Conservation (phyloP, 768 basidiomycete species). For the Mycena rosella region DNA sequence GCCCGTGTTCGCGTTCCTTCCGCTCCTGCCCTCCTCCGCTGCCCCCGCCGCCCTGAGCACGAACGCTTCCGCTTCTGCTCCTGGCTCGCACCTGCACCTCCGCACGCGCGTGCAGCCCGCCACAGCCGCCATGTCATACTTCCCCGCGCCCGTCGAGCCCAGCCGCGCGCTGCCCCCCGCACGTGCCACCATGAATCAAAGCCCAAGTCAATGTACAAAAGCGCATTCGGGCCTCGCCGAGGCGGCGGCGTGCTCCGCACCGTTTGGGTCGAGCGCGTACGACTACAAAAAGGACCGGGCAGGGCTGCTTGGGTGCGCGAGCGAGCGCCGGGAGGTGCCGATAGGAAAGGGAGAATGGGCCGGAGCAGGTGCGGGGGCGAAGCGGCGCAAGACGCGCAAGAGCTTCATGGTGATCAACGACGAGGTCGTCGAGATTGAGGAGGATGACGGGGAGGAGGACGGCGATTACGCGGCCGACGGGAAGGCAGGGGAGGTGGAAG, state of each 20-base stretch:
- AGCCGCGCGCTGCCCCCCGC: conserved; percentile 29
- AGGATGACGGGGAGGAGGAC: conserved; percentile 21
- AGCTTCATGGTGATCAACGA: conserved; percentile 34
- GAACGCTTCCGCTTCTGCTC: too few relatives aligned
- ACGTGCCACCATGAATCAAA: too few relatives aligned
- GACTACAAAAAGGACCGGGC: conserved; percentile 27
- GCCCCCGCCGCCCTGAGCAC: not conserved
- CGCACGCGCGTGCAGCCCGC: not conserved
- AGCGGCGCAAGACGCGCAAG: conserved; percentile 23
- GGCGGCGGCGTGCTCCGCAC: conserved; percentile 33
- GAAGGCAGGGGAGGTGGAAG: too few relatives aligned
- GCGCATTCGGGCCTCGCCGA: too few relatives aligned
- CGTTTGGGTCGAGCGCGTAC: conserved; percentile 32
- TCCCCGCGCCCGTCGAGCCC: conserved; percentile 33
- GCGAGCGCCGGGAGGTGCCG: not conserved
- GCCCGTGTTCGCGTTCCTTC: conserved; percentile 32
- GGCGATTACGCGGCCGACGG: too few relatives aligned
- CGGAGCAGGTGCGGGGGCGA: too few relatives aligned
- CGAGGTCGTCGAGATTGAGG: conserved; percentile 29
- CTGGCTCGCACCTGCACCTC: not conserved
- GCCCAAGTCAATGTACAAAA: too few relatives aligned
- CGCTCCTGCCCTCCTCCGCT: conserved; percentile 17
- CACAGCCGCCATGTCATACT: conserved; percentile 1
- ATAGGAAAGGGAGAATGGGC: too few relatives aligned
- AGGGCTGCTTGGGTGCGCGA: not conserved